phyloP scores from a whole-genome alignment of 768 basidiomycete genomes.

The Mycena indigotica region DNA sequence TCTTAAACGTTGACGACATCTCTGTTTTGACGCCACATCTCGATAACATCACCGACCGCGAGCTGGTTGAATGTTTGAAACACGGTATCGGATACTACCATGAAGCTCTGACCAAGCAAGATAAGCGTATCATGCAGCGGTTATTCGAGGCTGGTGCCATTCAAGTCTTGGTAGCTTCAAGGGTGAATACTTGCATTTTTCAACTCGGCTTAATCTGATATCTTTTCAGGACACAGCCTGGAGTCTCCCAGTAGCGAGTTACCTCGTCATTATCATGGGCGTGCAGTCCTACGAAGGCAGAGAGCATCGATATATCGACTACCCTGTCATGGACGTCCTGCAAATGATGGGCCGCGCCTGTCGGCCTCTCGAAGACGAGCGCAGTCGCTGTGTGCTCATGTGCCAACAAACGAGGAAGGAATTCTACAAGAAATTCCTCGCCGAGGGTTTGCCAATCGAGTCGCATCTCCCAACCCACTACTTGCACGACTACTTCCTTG shows the following conservation, averaged over 20 bases:
- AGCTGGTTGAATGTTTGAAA: constrained; percentile 76
- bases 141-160: constrained; percentile 94
- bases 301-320: constrained; percentile 97
- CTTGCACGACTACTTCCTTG: constrained; percentile 96
- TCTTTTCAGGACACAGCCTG: constrained; percentile 88
- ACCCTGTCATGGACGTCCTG: constrained; percentile 96
- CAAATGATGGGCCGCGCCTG: constrained; percentile 99
- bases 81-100: constrained; percentile 96
- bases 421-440: constrained; percentile 98
- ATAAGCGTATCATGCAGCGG: constrained; percentile 91
- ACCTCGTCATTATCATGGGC: constrained; percentile 99
- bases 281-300: constrained; percentile 96
- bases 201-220: background rate
- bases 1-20: constrained; percentile 80
- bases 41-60: constrained; percentile 77
- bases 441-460: constrained; percentile 97
- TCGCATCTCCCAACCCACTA: constrained; percentile 88
- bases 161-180: constrained; percentile 91
- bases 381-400: constrained; percentile 94
- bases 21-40: constrained; percentile 85
- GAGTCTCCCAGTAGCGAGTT: constrained; percentile 90
- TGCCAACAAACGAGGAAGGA: constrained; percentile 97
- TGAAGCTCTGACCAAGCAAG: constrained; percentile 88
- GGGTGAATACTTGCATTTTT: constrained; percentile 48
- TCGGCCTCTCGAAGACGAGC: constrained; percentile 83